Evolutionary conservation across 352 stramenopile species (phyloP), one percentile per base, ranked within the genome.

Genomic region (Phytophthora megakarya): DNA sequence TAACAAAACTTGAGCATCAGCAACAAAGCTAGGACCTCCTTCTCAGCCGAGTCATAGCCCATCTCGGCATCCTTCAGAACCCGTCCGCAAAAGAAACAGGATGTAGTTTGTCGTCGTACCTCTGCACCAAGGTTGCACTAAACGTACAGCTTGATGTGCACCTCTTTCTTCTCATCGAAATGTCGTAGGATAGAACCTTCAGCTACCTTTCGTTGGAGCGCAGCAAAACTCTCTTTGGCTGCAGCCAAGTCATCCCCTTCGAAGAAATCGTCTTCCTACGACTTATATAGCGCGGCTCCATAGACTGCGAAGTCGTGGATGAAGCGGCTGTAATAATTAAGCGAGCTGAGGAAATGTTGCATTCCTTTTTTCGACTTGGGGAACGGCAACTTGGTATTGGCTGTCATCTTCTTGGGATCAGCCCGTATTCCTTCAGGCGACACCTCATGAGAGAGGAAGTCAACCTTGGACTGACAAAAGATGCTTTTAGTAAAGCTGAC

Each of bases 311-410:
- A 66, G 21, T 73, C 23, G n/a, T 78, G 54, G 6, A 75, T 61
- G 19, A 73, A 74, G n/a, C 57, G 51, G 21, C 35, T 55, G n/a
- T 77, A 77, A 39, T 73, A 73, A 16, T 69, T 66, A 0, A 69
- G n/a, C 2, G 59, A 58, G 0, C 56, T 52, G 0, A 78, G 16
- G 21, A 74, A 75, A 0, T 52, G 51, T 26, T 75, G 61, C 3
- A 69, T 55, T 12, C 56, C 56, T 13, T 72, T 72, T 2, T 72
- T 61, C 0, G 50, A 52, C 9, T 6, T 42, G 0, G 60, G 54
- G 18, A 74, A 73, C 19, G 33, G 16, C 10, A 72, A 9, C 7
- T 60, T 10, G 0, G 18, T 15, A 21, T 68, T 57, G 0, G n/a
- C 18, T 1, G 54, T 39, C 23, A 68, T 13, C 4, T 72, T 46